Conservation (phyloP, 495 filamentous ascomycete species). For the Penicillium egyptiacum region DNA sequence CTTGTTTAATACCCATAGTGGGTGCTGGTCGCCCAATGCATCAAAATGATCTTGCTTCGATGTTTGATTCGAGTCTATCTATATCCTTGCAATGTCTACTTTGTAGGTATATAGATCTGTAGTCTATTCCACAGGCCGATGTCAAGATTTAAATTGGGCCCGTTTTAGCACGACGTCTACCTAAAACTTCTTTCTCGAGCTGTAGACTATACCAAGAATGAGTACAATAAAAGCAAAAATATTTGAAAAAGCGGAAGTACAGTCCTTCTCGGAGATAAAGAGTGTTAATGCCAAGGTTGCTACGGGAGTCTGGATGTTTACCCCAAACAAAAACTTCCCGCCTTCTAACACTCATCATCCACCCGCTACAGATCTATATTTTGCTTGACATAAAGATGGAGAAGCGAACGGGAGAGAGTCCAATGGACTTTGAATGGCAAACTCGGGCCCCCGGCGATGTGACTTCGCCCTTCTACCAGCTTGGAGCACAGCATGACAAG, state of each 20-base stretch:
- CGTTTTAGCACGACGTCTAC: not conserved
- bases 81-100: not conserved
- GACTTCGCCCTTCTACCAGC: slow-evolving; percentile 59
- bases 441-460: slow-evolving; percentile 55
- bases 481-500: slow-evolving; percentile 47
- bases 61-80: not conserved
- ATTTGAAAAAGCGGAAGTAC: not conserved
- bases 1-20: slow-evolving; percentile 5
- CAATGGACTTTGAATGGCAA: slow-evolving; percentile 71
- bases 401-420: slow-evolving; percentile 54
- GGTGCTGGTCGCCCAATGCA: slow-evolving; percentile 9
- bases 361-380: slow-evolving; percentile 13
- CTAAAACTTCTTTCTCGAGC: not conserved
- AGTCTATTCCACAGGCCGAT: not conserved
- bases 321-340: slow-evolving; percentile 31
- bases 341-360: slow-evolving; percentile 18
- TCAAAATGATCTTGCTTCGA: not conserved
- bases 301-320: slow-evolving; percentile 28
- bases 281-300: slow-evolving; percentile 22
- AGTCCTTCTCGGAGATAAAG: slow-evolving; percentile 8
- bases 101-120: not conserved
- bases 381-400: slow-evolving; percentile 29
- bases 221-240: not conserved
- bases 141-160: not conserved
- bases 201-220: not conserved